Evolutionary conservation across 768 basidiomycete species (phyloP), one percentile per base, ranked within the genome.

Genomic region (Panellus pusillus): DNA sequence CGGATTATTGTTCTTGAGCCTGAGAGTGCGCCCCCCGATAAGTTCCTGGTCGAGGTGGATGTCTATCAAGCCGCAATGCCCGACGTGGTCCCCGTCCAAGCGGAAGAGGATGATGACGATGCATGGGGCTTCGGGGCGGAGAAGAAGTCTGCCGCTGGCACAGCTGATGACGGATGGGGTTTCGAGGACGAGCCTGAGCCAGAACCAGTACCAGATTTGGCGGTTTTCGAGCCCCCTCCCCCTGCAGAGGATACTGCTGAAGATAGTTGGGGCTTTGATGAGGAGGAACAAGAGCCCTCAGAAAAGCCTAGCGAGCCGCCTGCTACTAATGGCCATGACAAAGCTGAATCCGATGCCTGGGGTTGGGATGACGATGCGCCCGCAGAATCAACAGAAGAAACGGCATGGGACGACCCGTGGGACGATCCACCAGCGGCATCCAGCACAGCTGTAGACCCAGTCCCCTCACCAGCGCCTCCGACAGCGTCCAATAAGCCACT

Each of bases 361-460:
- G 91, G 85, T 2, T 90, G 84, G 84, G 82, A 83, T 38, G 82
- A 82, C 28, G 75, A 75, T 12, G 74, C 64, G 8, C 66, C 68
- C 11, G 68, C 58, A 15, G 68, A 73, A 19, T 63, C 64, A 4
- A 62, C 72, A 4, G 80, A 78, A 52, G 79, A 80, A 48, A 71
- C 68, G 28, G 66, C 74, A 14, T 86, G 84, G 79, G 88, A 88
- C 47, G 81, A 89, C 57, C 83, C 87, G 2, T 89, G 88, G 89
- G 78, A 70, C 40, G 84, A 88, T 27, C 68, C 69, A 14, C 57
- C 71, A 24, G 57, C 58, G 27, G 60, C 68, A 38, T 54, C 70
- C 5, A 66, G 66, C 19, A 50, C 60, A 8, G 46, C 53, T 14
- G 50, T 64, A 2, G 47, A 66, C 19, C 56, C 71, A 14, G 68